phyloP scores from a whole-genome alignment of 352 stramenopile species.

The Globisporangium barbulae region DNA sequence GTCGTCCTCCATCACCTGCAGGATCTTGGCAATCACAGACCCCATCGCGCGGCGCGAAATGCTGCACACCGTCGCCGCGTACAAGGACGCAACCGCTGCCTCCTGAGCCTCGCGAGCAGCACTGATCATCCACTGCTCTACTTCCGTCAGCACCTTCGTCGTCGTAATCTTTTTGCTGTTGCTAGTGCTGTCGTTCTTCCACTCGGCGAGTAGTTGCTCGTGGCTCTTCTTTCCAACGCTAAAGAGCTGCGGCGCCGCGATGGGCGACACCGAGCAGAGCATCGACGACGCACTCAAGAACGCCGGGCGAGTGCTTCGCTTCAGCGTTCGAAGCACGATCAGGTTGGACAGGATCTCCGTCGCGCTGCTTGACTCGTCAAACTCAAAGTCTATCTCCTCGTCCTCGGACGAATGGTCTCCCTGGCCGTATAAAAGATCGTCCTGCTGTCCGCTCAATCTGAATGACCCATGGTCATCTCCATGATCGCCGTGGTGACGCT shows the following conservation, averaged over 20 bases:
- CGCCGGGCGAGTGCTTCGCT: slow-evolving; percentile 46
- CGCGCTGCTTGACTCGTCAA: slow-evolving; percentile 68
- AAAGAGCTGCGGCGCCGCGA: slow-evolving; percentile 17
- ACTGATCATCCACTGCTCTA: slow-evolving; percentile 51
- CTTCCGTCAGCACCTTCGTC: slow-evolving; percentile 29
- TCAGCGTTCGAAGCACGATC: slow-evolving; percentile 71
- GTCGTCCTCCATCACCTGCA: slow-evolving; percentile 82
- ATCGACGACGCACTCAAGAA: slow-evolving; percentile 31
- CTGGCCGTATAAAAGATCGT: slow-evolving; percentile 6
- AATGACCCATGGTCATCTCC: background rate
- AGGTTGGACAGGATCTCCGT: slow-evolving; percentile 77
- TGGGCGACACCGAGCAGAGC: slow-evolving; percentile 43
- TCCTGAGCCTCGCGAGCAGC: slow-evolving; percentile 62
- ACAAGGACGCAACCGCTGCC: slow-evolving; percentile 68
- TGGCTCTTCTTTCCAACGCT: background rate
- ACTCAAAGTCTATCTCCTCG: slow-evolving; percentile 60
- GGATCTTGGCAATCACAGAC: slow-evolving; percentile 76
- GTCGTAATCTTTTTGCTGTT: background rate
- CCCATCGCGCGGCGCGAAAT: slow-evolving; percentile 77
- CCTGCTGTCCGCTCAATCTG: slow-evolving; percentile 4
- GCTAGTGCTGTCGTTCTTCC: slow-evolving; percentile 9
- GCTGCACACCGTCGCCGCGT: slow-evolving; percentile 76
- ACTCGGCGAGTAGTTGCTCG: slow-evolving; percentile 2
- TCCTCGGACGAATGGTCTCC: slow-evolving; percentile 42
- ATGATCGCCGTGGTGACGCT: slow-evolving; percentile 24